Conservation (phyloP, 2,329 filamentous ascomycete species). For the Teratosphaeria pseudoeucalypti region DNA sequence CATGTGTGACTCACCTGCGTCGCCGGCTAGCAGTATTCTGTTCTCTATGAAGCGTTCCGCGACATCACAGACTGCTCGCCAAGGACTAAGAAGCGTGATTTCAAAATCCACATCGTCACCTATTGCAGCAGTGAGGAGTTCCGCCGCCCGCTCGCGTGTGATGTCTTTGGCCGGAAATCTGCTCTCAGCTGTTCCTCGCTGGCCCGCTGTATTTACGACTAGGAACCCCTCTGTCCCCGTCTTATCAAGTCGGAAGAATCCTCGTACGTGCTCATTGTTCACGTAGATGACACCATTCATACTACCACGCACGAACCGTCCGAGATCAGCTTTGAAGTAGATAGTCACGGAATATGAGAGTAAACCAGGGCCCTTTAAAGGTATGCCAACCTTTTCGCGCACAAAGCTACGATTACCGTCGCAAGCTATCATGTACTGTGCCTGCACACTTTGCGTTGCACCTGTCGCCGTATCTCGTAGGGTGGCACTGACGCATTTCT, state of each 20-base stretch:
- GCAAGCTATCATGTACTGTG: slow-evolving; percentile 11
- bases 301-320: slow-evolving; percentile 9
- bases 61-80: slow-evolving; percentile 10
- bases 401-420: slow-evolving; percentile 11
- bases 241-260: slow-evolving; percentile 15
- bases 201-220: slow-evolving; percentile 14
- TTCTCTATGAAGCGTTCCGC: slow-evolving; percentile 8
- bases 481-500: slow-evolving; percentile 8
- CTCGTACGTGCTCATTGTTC: slow-evolving; percentile 9
- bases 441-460: slow-evolving; percentile 4
- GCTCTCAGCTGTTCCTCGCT: slow-evolving; percentile 10
- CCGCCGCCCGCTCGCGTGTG: slow-evolving; percentile 5
- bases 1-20: slow-evolving; percentile 2
- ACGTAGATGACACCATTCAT: slow-evolving; percentile 18
- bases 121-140: slow-evolving; percentile 11
- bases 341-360: slow-evolving; percentile 13
- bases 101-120: slow-evolving; percentile 12
- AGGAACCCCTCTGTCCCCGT: slow-evolving; percentile 13
- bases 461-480: slow-evolving; percentile 2
- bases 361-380: slow-evolving; percentile 11
- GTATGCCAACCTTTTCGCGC: slow-evolving; percentile 7
- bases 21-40: slow-evolving; percentile 7
- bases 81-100: slow-evolving; percentile 9
- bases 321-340: slow-evolving; percentile 14
- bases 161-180: slow-evolving; percentile 8